A percentile compares a stretch with the other conserved stretches of the same genome.
phyloP scores from a whole-genome alignment of 73 alveolate species.

The Stentor coeruleus region DNA sequence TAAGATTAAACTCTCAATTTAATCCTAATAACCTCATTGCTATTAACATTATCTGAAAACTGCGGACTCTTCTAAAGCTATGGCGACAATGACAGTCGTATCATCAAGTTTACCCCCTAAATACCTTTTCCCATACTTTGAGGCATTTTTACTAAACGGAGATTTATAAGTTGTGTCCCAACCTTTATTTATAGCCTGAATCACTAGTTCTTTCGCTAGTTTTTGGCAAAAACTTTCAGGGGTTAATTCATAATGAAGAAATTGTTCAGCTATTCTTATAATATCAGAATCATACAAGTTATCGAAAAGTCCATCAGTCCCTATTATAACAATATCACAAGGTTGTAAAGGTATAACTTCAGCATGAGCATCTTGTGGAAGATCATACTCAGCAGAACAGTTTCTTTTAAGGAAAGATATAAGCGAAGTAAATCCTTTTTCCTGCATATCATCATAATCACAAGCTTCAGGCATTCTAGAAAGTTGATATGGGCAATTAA shows the following conservation, averaged over 20 bases:
- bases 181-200: not conserved
- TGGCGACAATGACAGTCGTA: not conserved
- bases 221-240: no score
- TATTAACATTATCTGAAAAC: no score
- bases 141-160: not conserved
- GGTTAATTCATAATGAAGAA: no score
- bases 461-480: not conserved
- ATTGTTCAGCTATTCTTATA: not conserved
- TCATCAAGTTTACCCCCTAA: not conserved
- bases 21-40: no score
- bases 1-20: no score
- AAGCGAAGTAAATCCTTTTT: no score
- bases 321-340: not conserved
- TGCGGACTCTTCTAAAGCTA: no score
- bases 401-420: slow-evolving; percentile 1
- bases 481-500: not conserved
- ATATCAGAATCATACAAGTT: not conserved
- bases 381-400: not conserved
- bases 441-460: not conserved
- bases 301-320: not conserved
- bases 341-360: not conserved
- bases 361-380: not conserved
- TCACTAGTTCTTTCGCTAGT: not conserved
- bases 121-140: not conserved
- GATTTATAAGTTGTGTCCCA: not conserved